Evolutionary conservation across 441 rosid species (phyloP).

Genomic region (Geranium incanum): DNA sequence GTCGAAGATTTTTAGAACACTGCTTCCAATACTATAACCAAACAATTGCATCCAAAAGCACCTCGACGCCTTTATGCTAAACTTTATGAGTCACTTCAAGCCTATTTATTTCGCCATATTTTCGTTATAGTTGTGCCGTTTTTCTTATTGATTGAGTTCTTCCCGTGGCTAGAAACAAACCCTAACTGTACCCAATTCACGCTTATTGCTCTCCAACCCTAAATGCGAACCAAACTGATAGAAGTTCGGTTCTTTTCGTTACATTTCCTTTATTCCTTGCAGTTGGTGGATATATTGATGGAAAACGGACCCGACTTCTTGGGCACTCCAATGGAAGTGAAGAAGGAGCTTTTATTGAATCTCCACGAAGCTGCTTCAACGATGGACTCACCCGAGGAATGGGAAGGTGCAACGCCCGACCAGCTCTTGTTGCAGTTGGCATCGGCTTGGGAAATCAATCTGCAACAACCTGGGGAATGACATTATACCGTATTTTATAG

Average conservation of each 20-base stretch:
- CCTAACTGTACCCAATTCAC: no score
- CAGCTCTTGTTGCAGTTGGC: constrained; percentile 82
- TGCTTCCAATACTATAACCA: no score
- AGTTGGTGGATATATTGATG: constrained; percentile 72
- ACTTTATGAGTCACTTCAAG: no score
- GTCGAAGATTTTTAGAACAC: no score
- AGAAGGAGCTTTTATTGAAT: constrained; percentile 71
- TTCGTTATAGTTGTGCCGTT: no score
- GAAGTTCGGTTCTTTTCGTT: no score
- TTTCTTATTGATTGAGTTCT: no score
- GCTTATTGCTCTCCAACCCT: background rate
- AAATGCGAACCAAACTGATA: background rate
- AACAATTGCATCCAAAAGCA: no score
- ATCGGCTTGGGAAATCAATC: constrained; percentile 79
- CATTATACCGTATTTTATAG: no score
- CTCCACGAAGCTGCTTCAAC: constrained; percentile 68
- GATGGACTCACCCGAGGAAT: constrained; percentile 74
- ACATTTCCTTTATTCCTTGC: constrained; percentile 13
- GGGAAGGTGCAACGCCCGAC: constrained; percentile 81
- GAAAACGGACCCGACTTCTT: constrained; percentile 69
- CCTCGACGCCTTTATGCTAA: no score
- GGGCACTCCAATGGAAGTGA: constrained; percentile 72
- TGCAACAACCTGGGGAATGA: constrained; percentile 39
- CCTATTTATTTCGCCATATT: no score
- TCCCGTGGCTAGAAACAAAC: no score